Evolutionary conservation across 1,284 basidiomycete genomes (phyloP), one percentile per base, ranked within the genome.

Genomic region (Bjerkandera adusta): DNA sequence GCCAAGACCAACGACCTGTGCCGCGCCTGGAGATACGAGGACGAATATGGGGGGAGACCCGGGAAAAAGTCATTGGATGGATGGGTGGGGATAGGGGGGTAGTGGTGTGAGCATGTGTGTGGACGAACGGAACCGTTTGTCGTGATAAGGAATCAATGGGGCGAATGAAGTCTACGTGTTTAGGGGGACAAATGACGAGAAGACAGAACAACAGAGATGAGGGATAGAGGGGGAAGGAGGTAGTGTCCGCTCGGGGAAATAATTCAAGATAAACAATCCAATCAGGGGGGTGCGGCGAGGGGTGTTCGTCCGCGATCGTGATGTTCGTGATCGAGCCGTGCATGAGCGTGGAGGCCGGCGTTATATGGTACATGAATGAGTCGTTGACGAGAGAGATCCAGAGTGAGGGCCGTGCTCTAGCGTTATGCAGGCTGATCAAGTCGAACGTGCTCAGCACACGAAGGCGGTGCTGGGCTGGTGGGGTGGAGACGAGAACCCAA

Each of bases 241-340:
- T 34, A 43, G 21, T 16, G 41, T 34, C 41, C 41, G 16, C 22
- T 43, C 41, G 21, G 32, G 26, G 22, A 43, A 30, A n/a, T 43
- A 43, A 43, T 25, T 43, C 41, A 43, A 33, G 27, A 43, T 43
- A 43, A 43, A 43, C 27, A 43, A 43, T 43, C 41, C 41, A 41
- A 32, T 29, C 20, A 30, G 22, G 26, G 2, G 11, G 39, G 27
- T 13, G 24, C 18, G n/a, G 8, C 2, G 38, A 38, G 34, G 7
- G 15, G 26, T 5, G 26, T 29, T 30, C 27, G 20, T 26, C 20
- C 27, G 27, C 41, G 30, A 32, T 43, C 41, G 22, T 33, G 15
- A 43, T 32, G 12, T 8, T 16, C 32, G 30, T 24, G 21, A 20
- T 24, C 12, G 30, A 34, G 30, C 30, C 32, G 22, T n/a, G 29